Percentiles rank a stretch among this genome's conserved stretches.
These are phyloP conservation scores for Purshia tridentata DNA, from an alignment of 306 rosid genomes.

Conservation along the genomic window DNA sequence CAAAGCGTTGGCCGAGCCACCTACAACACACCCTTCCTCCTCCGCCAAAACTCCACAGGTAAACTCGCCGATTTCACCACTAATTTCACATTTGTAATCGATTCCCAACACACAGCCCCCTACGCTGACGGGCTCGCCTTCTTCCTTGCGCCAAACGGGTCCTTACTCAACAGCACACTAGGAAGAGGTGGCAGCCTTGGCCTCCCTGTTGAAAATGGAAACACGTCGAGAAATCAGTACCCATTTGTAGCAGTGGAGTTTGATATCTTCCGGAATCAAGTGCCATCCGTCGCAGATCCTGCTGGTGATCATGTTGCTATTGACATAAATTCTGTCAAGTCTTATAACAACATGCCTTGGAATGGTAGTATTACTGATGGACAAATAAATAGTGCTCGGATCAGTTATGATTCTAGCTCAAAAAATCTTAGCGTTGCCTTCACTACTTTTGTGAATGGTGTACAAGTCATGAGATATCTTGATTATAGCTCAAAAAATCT, in stretches of 20 bases:
- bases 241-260: constrained; percentile 47
- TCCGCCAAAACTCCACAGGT: constrained; percentile 26
- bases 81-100: constrained; percentile 29
- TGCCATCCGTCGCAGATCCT: not conserved
- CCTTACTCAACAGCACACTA: not conserved
- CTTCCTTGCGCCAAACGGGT: constrained; percentile 32
- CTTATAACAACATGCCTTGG: constrained; percentile 19
- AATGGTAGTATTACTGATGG: constrained; percentile 8
- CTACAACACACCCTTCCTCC: not conserved
- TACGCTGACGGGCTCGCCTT: constrained; percentile 43
- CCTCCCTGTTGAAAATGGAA: constrained; percentile 11
- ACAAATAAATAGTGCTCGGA: constrained; percentile 8
- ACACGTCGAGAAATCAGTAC: not conserved
- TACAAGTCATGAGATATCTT: not conserved
- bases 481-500: constrained; percentile 8
- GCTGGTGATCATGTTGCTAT: constrained; percentile 10
- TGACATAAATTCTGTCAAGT: not conserved
- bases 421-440: constrained; percentile 24
- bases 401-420: constrained; percentile 30
- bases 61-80: constrained; percentile 41
- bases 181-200: constrained; percentile 39
- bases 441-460: not conserved
- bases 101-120: rapidly evolving
- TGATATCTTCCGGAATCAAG: not conserved
- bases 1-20: not conserved